Percentiles rank a stretch among this genome's conserved stretches.
These are phyloP conservation scores for Pholiota molesta DNA, from an alignment of 768 basidiomycete genomes.

Conservation along the genomic window DNA sequence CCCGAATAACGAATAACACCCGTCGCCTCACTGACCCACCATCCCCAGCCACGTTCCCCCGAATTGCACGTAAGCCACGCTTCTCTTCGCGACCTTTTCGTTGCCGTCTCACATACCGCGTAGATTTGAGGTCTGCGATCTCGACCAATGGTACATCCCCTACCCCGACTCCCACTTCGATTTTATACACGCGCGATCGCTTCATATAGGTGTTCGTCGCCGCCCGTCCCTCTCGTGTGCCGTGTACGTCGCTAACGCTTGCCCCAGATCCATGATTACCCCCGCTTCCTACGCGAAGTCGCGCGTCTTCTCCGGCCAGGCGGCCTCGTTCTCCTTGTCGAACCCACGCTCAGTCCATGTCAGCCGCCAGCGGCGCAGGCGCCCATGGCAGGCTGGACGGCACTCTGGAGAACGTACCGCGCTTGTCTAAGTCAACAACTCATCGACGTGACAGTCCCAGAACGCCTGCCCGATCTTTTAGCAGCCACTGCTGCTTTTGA, in stretches of 20 bases:
- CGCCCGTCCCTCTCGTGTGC: constrained; percentile 11
- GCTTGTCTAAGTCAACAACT: constrained; percentile 52
- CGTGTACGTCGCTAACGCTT: constrained; percentile 17
- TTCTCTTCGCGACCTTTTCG: constrained; percentile 10
- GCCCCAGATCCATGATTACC: constrained; percentile 61
- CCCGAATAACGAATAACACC: constrained; percentile 31
- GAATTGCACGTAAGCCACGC: constrained; percentile 68
- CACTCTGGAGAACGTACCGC: constrained; percentile 66
- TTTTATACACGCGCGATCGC: constrained; percentile 68
- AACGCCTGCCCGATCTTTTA: constrained; percentile 54
- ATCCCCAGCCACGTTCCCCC: constrained; percentile 58
- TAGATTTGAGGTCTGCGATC: constrained; percentile 74
- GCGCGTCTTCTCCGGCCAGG: constrained; percentile 71
- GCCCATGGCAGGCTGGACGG: constrained; percentile 53
- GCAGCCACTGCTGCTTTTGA: constrained; percentile 55
- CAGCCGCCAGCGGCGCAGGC: constrained; percentile 22
- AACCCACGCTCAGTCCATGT: constrained; percentile 55
- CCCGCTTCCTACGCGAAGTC: constrained; percentile 61
- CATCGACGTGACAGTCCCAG: constrained; percentile 61
- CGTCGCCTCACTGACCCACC: constrained; percentile 14
- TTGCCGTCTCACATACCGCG: not conserved
- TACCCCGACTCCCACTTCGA: constrained; percentile 68
- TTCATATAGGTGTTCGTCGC: constrained; percentile 63
- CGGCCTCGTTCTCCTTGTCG: constrained; percentile 69
- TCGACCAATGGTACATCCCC: constrained; percentile 61